A percentile compares a stretch with the other conserved stretches of the same genome.
Evolutionary conservation across 1,284 basidiomycete species (phyloP).

Genomic region (Cryptococcus jaspeensis): DNA sequence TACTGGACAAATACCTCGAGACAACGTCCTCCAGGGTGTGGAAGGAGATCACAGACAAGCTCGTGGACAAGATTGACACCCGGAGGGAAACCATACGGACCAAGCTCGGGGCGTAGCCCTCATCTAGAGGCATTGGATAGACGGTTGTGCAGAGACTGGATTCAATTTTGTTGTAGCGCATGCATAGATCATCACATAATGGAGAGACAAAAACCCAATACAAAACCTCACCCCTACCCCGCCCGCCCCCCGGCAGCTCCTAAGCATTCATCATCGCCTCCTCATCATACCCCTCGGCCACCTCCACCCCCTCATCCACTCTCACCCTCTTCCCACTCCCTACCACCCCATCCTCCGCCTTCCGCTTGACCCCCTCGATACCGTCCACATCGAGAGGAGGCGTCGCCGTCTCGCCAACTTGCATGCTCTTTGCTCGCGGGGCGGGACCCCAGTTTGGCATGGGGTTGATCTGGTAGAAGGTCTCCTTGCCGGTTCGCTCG

Average conservation of each 20-base stretch:
- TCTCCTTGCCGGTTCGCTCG: constrained; percentile 59
- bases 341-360: constrained; percentile 3
- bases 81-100: constrained; percentile 12
- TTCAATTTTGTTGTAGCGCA: too few species aligned
- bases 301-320: constrained; percentile 3
- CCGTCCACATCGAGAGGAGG: not conserved
- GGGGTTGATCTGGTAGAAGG: constrained; percentile 90
- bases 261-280: constrained; percentile 19
- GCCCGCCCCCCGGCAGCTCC: too few species aligned
- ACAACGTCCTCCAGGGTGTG: constrained; percentile 52
- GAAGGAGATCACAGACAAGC: constrained; percentile 39
- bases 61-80: constrained; percentile 33
- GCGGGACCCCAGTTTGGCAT: constrained; percentile 86
- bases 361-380: constrained; percentile 2
- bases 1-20: constrained; percentile 49
- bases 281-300: constrained; percentile 7
- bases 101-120: not conserved
- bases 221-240: too few species aligned
- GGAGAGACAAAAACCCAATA: too few species aligned
- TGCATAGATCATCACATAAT: too few species aligned
- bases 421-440: constrained; percentile 33
- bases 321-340: constrained; percentile 11
- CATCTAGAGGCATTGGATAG: not conserved
- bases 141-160: too few species aligned
- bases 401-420: constrained; percentile 6